Conservation (phyloP, 2,329 filamentous ascomycete species). For the Didymosphaeria variabile region DNA sequence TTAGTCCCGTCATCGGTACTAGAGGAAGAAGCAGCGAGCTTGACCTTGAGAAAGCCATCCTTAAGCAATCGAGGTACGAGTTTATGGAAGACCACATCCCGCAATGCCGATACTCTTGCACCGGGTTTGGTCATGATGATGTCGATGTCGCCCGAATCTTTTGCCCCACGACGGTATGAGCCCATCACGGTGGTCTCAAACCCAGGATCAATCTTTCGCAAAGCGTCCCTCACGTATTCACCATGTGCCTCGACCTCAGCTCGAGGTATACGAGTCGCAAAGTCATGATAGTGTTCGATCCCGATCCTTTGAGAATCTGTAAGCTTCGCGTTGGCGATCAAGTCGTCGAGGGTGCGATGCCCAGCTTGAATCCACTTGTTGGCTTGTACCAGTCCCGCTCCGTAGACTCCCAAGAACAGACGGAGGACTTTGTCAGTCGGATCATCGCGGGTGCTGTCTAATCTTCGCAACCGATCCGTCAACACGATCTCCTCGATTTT, state of each 20-base stretch:
- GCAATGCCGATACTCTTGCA: conserved; percentile 64
- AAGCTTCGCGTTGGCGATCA: conserved; percentile 68
- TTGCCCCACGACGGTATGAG: conserved; percentile 82
- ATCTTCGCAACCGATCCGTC: conserved; percentile 74
- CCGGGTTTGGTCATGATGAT: conserved; percentile 78
- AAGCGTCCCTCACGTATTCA: conserved; percentile 66
- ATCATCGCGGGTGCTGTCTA: conserved; percentile 76
- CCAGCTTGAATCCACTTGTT: conserved; percentile 80
- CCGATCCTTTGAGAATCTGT: conserved; percentile 77
- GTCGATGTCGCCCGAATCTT: conserved; percentile 82
- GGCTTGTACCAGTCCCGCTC: conserved; percentile 75
- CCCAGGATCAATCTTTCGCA: conserved; percentile 66
- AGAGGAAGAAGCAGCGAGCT: conserved; percentile 69
- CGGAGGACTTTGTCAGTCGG: conserved; percentile 71
- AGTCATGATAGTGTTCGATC: conserved; percentile 80
- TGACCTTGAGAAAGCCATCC: conserved; percentile 72
- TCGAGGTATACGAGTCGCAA: conserved; percentile 80
- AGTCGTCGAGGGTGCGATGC: conserved; percentile 76
- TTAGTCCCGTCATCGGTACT: conserved; percentile 70
- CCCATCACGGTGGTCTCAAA: conserved; percentile 81
- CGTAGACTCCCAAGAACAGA: conserved; percentile 80
- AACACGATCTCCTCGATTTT: conserved; percentile 91
- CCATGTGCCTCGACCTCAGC: conserved; percentile 77
- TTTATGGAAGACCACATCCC: conserved; percentile 66
- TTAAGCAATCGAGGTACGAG: conserved; percentile 71